Percentiles rank a stretch among this genome's conserved stretches.
Conservation (phyloP, 176 grass and related monocot species). For the Zoysia pacifica region DNA sequence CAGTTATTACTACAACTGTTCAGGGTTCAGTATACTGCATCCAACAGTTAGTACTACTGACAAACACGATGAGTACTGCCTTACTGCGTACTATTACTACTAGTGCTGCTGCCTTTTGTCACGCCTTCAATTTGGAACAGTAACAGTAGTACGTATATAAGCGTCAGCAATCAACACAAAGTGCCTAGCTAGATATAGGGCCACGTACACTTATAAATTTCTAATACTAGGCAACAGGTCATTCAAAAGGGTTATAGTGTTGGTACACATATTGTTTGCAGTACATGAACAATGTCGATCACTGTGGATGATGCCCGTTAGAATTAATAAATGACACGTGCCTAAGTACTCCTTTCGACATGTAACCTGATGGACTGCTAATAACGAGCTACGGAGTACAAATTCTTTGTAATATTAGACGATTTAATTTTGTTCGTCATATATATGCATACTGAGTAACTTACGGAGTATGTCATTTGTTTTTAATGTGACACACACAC, state of each 20-base stretch:
- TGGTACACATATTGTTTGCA: conserved; percentile 9
- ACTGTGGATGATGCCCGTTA: not conserved
- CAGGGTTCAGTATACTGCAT: not conserved
- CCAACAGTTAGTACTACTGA: not conserved
- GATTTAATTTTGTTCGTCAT: not conserved
- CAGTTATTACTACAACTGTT: not conserved
- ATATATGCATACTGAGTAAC: not conserved
- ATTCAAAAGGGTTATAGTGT: conserved; percentile 20
- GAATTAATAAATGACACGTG: not conserved
- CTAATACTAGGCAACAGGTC: conserved; percentile 4
- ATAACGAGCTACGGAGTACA: not conserved
- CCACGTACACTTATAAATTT: conserved; percentile 5
- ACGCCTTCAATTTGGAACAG: conserved; percentile 12
- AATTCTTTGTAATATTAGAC: not conserved
- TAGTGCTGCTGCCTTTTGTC: not conserved
- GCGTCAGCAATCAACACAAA: conserved; percentile 38
- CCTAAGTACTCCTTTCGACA: too few species aligned
- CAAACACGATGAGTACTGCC: not conserved
- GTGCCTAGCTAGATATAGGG: conserved; percentile 22
- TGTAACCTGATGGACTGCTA: not conserved
- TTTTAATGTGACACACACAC: not conserved
- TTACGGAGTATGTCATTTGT: too few species aligned
- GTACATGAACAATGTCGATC: not conserved
- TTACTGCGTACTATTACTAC: not conserved
- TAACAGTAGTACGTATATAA: not conserved